phyloP scores from a whole-genome alignment of 2,329 filamentous ascomycete species.

The Fusarium cyanostomum region DNA sequence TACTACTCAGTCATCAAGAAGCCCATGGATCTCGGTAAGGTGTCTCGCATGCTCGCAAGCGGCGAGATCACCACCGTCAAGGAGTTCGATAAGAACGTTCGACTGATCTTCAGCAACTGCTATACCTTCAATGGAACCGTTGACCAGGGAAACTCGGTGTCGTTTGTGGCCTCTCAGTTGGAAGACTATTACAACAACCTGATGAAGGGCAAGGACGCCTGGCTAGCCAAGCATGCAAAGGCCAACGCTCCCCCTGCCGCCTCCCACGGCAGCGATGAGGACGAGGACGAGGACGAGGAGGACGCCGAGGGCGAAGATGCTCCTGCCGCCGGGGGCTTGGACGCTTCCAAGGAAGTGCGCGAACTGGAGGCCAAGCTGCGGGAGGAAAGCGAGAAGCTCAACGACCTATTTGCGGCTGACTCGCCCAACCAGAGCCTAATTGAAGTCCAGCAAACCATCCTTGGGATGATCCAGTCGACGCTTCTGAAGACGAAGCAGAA shows the following conservation, averaged over 20 bases:
- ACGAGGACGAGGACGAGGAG: conserved; percentile 71
- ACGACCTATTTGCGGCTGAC: conserved; percentile 60
- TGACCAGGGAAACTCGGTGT: conserved; percentile 72
- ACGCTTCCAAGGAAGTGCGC: conserved; percentile 57
- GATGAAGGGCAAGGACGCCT: conserved; percentile 82
- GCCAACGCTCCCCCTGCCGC: conserved; percentile 63
- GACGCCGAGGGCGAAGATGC: conserved; percentile 66
- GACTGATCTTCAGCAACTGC: conserved; percentile 88
- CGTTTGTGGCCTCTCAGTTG: conserved; percentile 74
- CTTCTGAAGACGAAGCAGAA: conserved; percentile 77
- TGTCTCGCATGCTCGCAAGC: conserved; percentile 76
- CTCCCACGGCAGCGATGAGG: conserved; percentile 75
- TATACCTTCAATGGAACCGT: conserved; percentile 81
- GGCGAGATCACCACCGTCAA: conserved; percentile 84
- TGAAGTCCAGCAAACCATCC: conserved; percentile 67
- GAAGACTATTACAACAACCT: conserved; percentile 79
- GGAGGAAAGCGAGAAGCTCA: conserved; percentile 68
- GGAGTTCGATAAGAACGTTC: conserved; percentile 86
- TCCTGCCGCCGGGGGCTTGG: conserved; percentile 54
- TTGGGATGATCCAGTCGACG: conserved; percentile 73
- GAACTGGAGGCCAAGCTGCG: conserved; percentile 61
- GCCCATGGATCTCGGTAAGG: conserved; percentile 93
- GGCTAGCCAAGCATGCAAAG: conserved; percentile 78
- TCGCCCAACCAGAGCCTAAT: conserved; percentile 63
- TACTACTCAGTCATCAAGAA: conserved; percentile 96